These are phyloP conservation scores for Litchi chinensis DNA, from an alignment of 345 rosid genomes.

Conservation along the genomic window DNA sequence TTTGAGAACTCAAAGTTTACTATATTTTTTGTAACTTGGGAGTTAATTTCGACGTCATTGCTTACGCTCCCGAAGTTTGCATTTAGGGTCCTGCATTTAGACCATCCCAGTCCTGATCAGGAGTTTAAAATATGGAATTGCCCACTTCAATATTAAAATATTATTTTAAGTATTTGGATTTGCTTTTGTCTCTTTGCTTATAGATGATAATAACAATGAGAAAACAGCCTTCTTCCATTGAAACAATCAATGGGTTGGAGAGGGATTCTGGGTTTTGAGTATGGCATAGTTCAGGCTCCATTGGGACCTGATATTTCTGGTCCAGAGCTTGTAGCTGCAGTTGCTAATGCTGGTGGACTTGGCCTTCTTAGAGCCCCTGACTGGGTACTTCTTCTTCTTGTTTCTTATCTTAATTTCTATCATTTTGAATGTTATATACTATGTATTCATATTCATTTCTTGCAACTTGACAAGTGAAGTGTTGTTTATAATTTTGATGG, in stretches of 20 bases:
- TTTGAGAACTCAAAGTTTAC: too few relatives aligned
- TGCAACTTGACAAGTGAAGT: too few relatives aligned
- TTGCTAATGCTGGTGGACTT: slow-evolving; percentile 82
- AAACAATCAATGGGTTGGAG: slow-evolving; percentile 55
- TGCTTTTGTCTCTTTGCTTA: not conserved
- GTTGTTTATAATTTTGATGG: not conserved
- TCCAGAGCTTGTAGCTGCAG: slow-evolving; percentile 93
- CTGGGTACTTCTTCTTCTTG: slow-evolving; percentile 45
- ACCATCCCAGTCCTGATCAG: not conserved
- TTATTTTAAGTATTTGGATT: not conserved
- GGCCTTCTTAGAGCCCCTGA: slow-evolving; percentile 89
- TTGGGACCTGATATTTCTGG: slow-evolving; percentile 89
- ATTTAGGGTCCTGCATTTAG: not conserved
- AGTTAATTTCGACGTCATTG: too few relatives aligned
- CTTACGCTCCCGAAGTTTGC: too few relatives aligned
- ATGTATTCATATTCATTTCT: not conserved
- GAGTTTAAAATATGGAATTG: not conserved
- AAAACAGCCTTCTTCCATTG: not conserved
- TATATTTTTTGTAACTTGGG: too few relatives aligned
- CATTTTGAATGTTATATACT: not conserved
- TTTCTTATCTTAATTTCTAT: too few relatives aligned
- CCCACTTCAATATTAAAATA: not conserved
- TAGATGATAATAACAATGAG: not conserved
- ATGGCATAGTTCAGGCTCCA: slow-evolving; percentile 84
- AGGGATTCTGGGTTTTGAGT: slow-evolving; percentile 82